Percentiles rank a stretch among this genome's conserved stretches.
Evolutionary conservation across 257 asterid genomes (phyloP).

Genomic region (Plectranthus barbatus): DNA sequence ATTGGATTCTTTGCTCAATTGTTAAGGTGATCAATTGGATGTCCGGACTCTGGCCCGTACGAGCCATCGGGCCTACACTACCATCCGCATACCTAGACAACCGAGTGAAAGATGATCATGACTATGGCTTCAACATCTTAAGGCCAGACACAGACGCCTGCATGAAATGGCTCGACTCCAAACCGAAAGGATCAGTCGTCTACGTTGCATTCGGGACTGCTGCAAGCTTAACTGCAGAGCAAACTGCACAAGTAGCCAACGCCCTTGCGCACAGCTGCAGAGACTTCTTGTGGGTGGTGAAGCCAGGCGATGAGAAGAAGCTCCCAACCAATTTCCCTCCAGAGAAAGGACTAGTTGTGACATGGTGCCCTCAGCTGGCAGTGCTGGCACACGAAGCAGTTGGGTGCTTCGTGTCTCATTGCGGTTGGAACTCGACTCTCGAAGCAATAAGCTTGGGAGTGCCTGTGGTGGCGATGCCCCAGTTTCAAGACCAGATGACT

Average conservation of each 20-base stretch:
- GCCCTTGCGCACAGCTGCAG: constrained; percentile 24
- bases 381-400: constrained; percentile 38
- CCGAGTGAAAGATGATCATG: constrained; percentile 30
- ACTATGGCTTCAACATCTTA: constrained; percentile 36
- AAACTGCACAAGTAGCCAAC: constrained; percentile 29
- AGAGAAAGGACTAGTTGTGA: constrained; percentile 36
- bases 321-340: constrained; percentile 23
- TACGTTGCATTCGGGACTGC: constrained; percentile 49
- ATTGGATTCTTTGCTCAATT: too few relatives aligned
- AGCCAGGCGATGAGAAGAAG: constrained; percentile 38
- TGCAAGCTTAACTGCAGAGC: constrained; percentile 28
- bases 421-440: constrained; percentile 54
- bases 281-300: constrained; percentile 50
- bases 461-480: constrained; percentile 52
- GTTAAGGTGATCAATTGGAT: constrained; percentile 44
- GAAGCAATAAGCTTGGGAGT: constrained; percentile 45
- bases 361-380: constrained; percentile 49
- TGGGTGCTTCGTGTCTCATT: constrained; percentile 48
- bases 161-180: constrained; percentile 47
- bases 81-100: constrained; percentile 49
- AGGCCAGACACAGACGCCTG: constrained; percentile 26
- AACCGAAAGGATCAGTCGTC: constrained; percentile 29
- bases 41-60: constrained; percentile 41
- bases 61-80: constrained; percentile 43
- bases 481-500: constrained; percentile 42